Evolutionary conservation across 768 basidiomycete species (phyloP).

Genomic region (Crassisporium funariophilum): DNA sequence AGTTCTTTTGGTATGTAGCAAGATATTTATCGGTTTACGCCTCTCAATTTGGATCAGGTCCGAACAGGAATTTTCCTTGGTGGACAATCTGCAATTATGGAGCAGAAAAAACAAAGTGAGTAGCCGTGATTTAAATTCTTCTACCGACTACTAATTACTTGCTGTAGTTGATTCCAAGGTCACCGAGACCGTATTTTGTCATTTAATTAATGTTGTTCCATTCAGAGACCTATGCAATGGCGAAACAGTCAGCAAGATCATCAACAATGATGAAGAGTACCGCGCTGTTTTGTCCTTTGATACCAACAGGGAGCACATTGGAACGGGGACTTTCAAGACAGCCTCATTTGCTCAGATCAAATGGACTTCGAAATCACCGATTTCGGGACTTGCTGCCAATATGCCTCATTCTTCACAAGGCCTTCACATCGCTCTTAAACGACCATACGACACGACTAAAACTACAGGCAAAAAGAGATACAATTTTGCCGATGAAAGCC

Average conservation of each 20-base stretch:
- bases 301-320: neutral
- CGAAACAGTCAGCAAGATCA: neutral
- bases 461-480: neutral
- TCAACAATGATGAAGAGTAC: neutral
- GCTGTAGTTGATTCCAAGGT: neutral
- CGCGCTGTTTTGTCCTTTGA: neutral
- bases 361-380: neutral
- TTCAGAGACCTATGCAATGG: neutral
- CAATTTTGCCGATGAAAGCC: slow-evolving; percentile 2
- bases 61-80: slow-evolving; percentile 5
- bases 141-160: neutral
- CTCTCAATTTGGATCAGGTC: neutral
- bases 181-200: neutral
- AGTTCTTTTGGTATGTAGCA: neutral
- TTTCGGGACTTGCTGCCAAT: neutral
- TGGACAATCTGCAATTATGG: neutral
- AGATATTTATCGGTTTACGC: neutral
- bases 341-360: neutral
- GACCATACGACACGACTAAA: neutral
- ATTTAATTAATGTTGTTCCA: neutral
- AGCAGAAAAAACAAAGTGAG: slow-evolving; percentile 5
- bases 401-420: neutral
- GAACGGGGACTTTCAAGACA: neutral
- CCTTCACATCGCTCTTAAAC: neutral
- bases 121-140: neutral